Evolutionary conservation across 139 green algal species (phyloP), one percentile per base, ranked within the genome.

Genomic region (Bryopsis sp.): DNA sequence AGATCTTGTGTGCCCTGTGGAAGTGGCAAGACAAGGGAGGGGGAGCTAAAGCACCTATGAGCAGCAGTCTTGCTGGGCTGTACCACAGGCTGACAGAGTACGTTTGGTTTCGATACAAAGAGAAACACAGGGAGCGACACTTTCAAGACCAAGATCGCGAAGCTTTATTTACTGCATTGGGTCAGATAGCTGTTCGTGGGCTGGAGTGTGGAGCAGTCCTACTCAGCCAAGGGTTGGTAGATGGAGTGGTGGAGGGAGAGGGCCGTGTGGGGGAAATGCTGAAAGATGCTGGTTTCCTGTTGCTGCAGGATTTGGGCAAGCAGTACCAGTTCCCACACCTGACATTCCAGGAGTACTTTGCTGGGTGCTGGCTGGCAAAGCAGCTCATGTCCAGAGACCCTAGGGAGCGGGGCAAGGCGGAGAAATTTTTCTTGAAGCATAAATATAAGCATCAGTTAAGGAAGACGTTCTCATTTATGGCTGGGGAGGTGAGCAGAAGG

Each of bases 321-420:
- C 6, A 32, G 24, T 65, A 32, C 28, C 58, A 65, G 28, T 65
- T 65, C n/a, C 7, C 58, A 8, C 58, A 65, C 31, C 31, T 65
- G 24, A 65, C 28, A 28, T 65, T 65, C 43, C 58, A 65, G 28
- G 58, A 65, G 31, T 65, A 32, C 31, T 65, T 65, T 22, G 58
- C 58, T 7, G 58, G 28, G 4, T 24, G 29, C 8, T 22, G 24
- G 3, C 29, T 65, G 4, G 31, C 58, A 15, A 65, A 65, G 24
- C 39, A 26, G 29, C 24, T 65, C n/a, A 22, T 22, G 6, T 19
- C 6, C 5, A 24, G 31, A 39, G 24, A 65, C 8, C 7, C 7
- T 3, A 15, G 24, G 6, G 29, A 65, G n/a, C 15, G 28, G 6
- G 24, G 4, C 39, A 39, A 39, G 26, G 58, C 58, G 6, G 15